A percentile compares a stretch with the other conserved stretches of the same genome.
phyloP scores from a whole-genome alignment of 768 basidiomycete genomes.

The Leccinum longicurvipes region DNA sequence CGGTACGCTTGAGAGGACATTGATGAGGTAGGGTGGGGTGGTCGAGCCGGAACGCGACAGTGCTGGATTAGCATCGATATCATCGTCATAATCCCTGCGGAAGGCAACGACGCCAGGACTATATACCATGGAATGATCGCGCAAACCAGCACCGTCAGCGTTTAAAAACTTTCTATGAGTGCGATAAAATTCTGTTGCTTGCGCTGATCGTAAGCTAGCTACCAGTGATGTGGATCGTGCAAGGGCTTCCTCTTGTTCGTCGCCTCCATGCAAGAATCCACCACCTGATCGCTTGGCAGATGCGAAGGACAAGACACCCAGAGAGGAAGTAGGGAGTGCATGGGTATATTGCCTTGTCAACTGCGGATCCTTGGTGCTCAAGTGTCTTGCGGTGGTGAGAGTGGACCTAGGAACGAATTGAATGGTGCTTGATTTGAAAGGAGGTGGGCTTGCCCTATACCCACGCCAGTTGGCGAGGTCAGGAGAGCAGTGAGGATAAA shows the following conservation, averaged over 20 bases:
- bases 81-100: constrained; percentile 36
- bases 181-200: constrained; percentile 38
- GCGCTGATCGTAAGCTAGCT: constrained; percentile 33
- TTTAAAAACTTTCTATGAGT: constrained; percentile 34
- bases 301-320: constrained; percentile 43
- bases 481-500: constrained; percentile 39
- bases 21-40: constrained; percentile 37
- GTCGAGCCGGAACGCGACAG: constrained; percentile 23
- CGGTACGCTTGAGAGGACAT: constrained; percentile 41
- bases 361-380: constrained; percentile 14
- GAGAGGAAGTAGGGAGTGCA: constrained; percentile 23
- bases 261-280: constrained; percentile 42
- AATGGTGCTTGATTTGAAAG: constrained; percentile 18
- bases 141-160: constrained; percentile 39
- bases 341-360: constrained; percentile 11
- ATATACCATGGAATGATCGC: constrained; percentile 49
- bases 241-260: constrained; percentile 45
- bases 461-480: constrained; percentile 36
- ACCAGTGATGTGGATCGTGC: constrained; percentile 41
- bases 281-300: constrained; percentile 44
- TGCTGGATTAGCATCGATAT: constrained; percentile 11
- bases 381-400: constrained; percentile 31
- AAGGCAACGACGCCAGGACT: constrained; percentile 42
- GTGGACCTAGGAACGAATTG: constrained; percentile 31
- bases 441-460: constrained; percentile 4